Base-by-base conservation (phyloP, 129 eudicot species). In the Tanacetum coccineum region DNA sequence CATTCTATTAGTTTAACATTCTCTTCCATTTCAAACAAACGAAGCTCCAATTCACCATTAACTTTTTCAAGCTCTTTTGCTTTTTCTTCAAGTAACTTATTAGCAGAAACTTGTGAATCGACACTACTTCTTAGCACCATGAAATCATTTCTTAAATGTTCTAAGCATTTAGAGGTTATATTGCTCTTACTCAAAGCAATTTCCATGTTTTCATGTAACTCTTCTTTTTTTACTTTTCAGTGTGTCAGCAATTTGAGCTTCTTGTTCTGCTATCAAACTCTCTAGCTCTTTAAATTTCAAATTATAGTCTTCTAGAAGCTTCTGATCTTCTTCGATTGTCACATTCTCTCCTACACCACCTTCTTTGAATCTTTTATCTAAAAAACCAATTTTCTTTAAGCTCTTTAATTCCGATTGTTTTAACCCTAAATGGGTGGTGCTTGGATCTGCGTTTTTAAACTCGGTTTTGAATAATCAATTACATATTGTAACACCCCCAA, bases 101-200 rank as follows among this genome's bases (percentile, higher is more conserved):
- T 87, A 49, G 79, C 95, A 5, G 85, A 81, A 68, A 79, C 87
- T 66, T 83, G 84, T 15, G 87, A 83, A 64, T 79, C 82, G 42
- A 87, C 74, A 50, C 81, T 83, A 36, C 70, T 74, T 57, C 77
- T 71, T 58, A 87, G 89, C 26, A 70, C 84, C 61, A 64, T 71
- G 4, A 81, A 30, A 56, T 87, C 88, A 60, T 67, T 81, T 67
- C 77, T 73, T 66, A 87, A 72, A 76, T 76, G 74, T 71, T 87
- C 87, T 70, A 83, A 66, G 81, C 89, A 78, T 74, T 79, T 81
- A n/a, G 87, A 81, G 15, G 84, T 72, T 59, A 74, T 69, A 17
- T 80, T 73, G 70, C 85, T 79, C 39, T 84, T 90, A 36, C 70
- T 79, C 58, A 71, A 15, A 8, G 74, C 83, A 64, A 50, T 72